A percentile compares a stretch with the other conserved stretches of the same genome.
Conservation (phyloP, 2,329 filamentous ascomycete species). For the Microsporum ferrugineum region DNA sequence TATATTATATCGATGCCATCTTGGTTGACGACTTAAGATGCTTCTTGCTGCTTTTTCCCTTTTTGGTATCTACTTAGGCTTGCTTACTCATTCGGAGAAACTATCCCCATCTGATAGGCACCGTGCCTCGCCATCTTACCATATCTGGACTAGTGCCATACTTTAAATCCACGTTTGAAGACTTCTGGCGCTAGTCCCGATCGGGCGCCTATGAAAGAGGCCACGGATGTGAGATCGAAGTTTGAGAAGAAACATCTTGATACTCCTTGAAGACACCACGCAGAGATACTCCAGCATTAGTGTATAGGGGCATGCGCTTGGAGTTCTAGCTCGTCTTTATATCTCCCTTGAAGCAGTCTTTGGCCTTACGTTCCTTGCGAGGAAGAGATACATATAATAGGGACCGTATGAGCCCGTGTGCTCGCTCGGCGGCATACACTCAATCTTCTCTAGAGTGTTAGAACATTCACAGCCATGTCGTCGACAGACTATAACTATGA, state of each 20-base stretch:
- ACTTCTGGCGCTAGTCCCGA: neutral
- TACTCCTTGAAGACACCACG: neutral
- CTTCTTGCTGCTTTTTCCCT: no score
- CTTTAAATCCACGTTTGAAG: neutral
- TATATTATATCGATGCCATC: no score
- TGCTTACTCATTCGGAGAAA: neutral
- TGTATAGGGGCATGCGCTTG: neutral
- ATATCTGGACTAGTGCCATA: neutral
- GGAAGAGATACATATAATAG: neutral
- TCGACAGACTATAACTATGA: conserved; percentile 97
- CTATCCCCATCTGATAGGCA: neutral
- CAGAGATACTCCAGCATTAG: neutral
- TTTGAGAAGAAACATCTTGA: neutral
- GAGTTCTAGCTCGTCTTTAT: neutral
- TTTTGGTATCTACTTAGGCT: neutral
- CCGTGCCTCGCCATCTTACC: neutral
- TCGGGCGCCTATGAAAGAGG: neutral
- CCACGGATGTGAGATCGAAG: conserved; percentile 3
- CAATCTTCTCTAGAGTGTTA: neutral
- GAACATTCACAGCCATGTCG: conserved; percentile 43
- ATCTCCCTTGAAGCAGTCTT: neutral
- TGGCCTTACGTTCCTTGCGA: neutral
- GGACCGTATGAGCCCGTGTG: conserved; percentile 1
- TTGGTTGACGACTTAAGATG: no score
- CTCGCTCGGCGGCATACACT: neutral